Conservation (phyloP, 129 eudicot species). For the Flaveria ramosissima region DNA sequence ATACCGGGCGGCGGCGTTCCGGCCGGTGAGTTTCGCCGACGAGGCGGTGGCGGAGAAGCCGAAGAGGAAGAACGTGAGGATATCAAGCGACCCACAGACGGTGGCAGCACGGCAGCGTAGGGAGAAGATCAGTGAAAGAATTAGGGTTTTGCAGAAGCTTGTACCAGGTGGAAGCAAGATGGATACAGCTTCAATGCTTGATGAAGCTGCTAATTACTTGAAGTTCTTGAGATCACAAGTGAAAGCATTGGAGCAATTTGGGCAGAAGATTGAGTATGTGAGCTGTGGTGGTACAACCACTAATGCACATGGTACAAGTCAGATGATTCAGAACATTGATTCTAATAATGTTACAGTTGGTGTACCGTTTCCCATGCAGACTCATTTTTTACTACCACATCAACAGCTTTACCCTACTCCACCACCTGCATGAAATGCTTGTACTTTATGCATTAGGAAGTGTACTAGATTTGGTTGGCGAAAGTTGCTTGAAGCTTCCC, state of each 20-base stretch:
- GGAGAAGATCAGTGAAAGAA: constrained; percentile 78
- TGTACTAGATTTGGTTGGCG: constrained; percentile 16
- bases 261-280: constrained; percentile 38
- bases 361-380: constrained; percentile 65
- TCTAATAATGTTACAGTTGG: constrained; percentile 27
- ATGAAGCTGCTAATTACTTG: constrained; percentile 93
- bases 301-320: constrained; percentile 24
- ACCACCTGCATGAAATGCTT: constrained; percentile 31
- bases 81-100: constrained; percentile 89
- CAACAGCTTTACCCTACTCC: constrained; percentile 37
- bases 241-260: constrained; percentile 66
- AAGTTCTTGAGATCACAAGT: constrained; percentile 86
- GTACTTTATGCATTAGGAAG: constrained; percentile 16
- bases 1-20: constrained; percentile 85
- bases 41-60: constrained; percentile 68
- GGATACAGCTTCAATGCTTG: constrained; percentile 99
- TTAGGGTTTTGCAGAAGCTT: constrained; percentile 82
- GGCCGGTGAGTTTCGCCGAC: constrained; percentile 76
- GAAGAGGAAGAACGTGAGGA: constrained; percentile 71
- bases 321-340: constrained; percentile 21
- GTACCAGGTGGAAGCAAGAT: constrained; percentile 95
- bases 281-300: constrained; percentile 22
- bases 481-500: constrained; percentile 20
- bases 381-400: constrained; percentile 42
- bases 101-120: constrained; percentile 96